phyloP scores from a whole-genome alignment of 2,329 filamentous ascomycete genomes.

The Phialocephala sp. region DNA sequence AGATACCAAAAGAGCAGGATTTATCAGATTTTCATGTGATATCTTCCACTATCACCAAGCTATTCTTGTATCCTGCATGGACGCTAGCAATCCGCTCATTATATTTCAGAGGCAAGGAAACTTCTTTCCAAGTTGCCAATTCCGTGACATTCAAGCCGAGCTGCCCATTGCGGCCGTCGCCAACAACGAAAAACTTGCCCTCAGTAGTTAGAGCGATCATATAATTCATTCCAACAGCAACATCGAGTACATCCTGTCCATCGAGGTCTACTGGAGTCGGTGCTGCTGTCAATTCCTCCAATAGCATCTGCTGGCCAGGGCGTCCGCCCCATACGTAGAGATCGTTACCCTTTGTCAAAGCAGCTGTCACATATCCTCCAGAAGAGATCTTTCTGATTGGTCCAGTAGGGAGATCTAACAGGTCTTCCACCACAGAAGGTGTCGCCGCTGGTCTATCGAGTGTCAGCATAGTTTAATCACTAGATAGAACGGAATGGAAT shows the following conservation, averaged over 20 bases:
- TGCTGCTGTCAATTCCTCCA: constrained; percentile 26
- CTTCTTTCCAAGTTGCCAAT: constrained; percentile 36
- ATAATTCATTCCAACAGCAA: constrained; percentile 64
- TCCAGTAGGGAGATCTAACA: constrained; percentile 57
- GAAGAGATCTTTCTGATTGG: constrained; percentile 57
- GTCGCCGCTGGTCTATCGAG: constrained; percentile 48
- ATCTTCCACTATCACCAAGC: constrained; percentile 40
- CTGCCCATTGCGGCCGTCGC: constrained; percentile 64
- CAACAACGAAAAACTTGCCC: constrained; percentile 59
- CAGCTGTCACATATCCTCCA: constrained; percentile 62
- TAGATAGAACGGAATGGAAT: background rate
- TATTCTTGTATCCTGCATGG: constrained; percentile 41
- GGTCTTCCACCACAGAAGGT: constrained; percentile 54
- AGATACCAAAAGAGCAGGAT: constrained; percentile 36
- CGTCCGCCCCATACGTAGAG: constrained; percentile 67
- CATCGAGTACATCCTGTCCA: constrained; percentile 59
- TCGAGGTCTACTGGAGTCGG: constrained; percentile 44
- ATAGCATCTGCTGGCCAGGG: constrained; percentile 27
- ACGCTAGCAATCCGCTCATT: constrained; percentile 37
- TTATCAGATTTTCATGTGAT: constrained; percentile 12
- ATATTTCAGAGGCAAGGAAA: constrained; percentile 31
- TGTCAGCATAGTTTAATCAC: constrained; percentile 2
- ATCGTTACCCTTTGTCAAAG: constrained; percentile 61
- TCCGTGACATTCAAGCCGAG: constrained; percentile 51
- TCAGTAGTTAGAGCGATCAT: constrained; percentile 59